Conservation (phyloP, 768 basidiomycete genomes). For the Pulveroboletus sp. region DNA sequence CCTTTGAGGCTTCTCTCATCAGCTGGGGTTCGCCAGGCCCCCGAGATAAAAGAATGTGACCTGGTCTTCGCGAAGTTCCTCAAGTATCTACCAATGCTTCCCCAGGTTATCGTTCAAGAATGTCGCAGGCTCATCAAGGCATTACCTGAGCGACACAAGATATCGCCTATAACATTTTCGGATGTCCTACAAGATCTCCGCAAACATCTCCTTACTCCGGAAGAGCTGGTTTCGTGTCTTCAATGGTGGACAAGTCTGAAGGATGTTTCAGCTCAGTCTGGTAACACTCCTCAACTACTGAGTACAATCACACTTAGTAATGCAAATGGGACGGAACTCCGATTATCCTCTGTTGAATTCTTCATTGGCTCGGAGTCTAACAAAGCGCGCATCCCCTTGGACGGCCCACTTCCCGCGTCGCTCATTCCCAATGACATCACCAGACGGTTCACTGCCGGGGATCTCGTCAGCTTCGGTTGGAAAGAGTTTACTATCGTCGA, state of each 20-base stretch:
- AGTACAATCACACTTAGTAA: constrained; percentile 38
- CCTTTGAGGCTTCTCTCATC: neutral
- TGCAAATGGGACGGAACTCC: constrained; percentile 50
- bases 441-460: constrained; percentile 47
- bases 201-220: neutral
- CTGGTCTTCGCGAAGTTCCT: constrained; percentile 66
- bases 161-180: neutral
- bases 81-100: constrained; percentile 70
- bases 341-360: constrained; percentile 58
- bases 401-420: constrained; percentile 72
- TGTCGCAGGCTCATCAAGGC: constrained; percentile 46
- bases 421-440: constrained; percentile 61
- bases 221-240: constrained; percentile 2
- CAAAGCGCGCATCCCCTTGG: constrained; percentile 54
- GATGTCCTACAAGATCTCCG: constrained; percentile 1
- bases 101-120: constrained; percentile 48
- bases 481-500: constrained; percentile 65
- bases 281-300: neutral
- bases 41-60: constrained; percentile 69
- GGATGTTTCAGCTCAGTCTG: neutral
- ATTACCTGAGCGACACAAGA: neutral
- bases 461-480: constrained; percentile 67
- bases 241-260: neutral
- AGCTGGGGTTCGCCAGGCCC: constrained; percentile 51
- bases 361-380: constrained; percentile 52